Percentiles rank a stretch among this genome's conserved stretches.
Evolutionary conservation across 2,329 filamentous ascomycete genomes (phyloP).

Genomic region (Eurotiales sp.): DNA sequence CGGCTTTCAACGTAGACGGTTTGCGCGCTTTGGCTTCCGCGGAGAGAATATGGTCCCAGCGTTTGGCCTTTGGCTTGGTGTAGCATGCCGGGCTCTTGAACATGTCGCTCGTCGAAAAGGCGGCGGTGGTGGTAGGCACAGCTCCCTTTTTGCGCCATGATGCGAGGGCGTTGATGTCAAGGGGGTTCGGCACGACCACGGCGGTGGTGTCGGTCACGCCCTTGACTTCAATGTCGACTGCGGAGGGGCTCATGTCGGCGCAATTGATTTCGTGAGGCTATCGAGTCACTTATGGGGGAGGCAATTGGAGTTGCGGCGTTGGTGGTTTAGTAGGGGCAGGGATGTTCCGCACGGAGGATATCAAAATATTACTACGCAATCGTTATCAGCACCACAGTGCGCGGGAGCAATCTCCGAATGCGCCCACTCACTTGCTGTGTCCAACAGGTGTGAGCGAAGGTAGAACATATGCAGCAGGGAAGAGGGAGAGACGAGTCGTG

Average conservation of each 20-base stretch:
- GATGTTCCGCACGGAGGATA: too few relatives aligned
- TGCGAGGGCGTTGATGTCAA: constrained; percentile 65
- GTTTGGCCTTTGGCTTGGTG: constrained; percentile 70
- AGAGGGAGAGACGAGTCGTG: neutral
- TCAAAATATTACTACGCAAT: too few relatives aligned
- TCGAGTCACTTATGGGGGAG: too few relatives aligned
- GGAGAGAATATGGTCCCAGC: constrained; percentile 63
- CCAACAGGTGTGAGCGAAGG: too few relatives aligned
- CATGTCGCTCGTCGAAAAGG: constrained; percentile 71
- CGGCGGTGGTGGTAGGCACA: constrained; percentile 71
- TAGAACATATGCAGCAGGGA: too few relatives aligned
- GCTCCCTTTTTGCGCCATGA: constrained; percentile 68
- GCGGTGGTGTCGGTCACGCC: constrained; percentile 35
- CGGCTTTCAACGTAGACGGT: constrained; percentile 74
- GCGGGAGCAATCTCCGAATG: too few relatives aligned
- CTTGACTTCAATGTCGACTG: constrained; percentile 28
- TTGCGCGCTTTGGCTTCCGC: constrained; percentile 57
- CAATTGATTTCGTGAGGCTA: too few relatives aligned
- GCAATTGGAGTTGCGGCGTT: neutral
- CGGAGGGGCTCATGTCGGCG: constrained; percentile 31
- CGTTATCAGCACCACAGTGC: too few relatives aligned
- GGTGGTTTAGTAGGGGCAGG: too few relatives aligned
- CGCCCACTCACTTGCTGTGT: too few relatives aligned
- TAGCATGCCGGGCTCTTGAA: constrained; percentile 65
- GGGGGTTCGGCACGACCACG: constrained; percentile 36